Evolutionary conservation across 2,329 filamentous ascomycete species (phyloP), one percentile per base, ranked within the genome.

Genomic region (Phialocephala subalpina): DNA sequence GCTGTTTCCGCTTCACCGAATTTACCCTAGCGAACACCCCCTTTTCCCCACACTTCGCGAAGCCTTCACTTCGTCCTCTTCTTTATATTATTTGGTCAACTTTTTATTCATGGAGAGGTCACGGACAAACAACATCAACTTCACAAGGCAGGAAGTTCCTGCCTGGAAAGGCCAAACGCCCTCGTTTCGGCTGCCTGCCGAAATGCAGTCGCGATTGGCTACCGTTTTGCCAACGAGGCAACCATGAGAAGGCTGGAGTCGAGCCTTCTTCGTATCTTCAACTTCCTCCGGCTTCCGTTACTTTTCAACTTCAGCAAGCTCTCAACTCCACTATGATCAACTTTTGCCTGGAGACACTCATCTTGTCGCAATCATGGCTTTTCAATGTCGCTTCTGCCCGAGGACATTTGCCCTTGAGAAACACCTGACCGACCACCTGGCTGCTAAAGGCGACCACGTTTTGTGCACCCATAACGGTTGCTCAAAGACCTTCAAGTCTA

Each of bases 1-100:
- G 55, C 55, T 57, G 55, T 57, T 57, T 57, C 55, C 55, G 52
- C 4, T 16, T 57, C 55, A 57, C 55, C 55, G 55, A 57, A 16
- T 36, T 36, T 36, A 36, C 35, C 55, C 55, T 57, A 57, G 35
- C 35, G 55, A 57, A n/a, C n/a, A n/a, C 11, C 55, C 55, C 55
- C 55, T 38, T 57, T 36, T 27, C 33, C 55, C 49, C 5, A 33
- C 49, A 22, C 27, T 33, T 53, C 27, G 49, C 11, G 12, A 12
- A 18, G 25, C 22, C 11, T 27, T 22, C 25, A 53, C 27, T 29
- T 53, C 49, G 29, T 27, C 22, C 12, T 53, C 25, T 33, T 29
- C 45, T 49, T 53, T 18, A 14, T 29, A 5, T 49, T 14, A 20
- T 33, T 7, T 33, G 4, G 49, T 29, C 25, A 25, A 53, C 12